phyloP scores from a whole-genome alignment of 2,329 filamentous ascomycete genomes.

The Cordyceps fumosorosea region DNA sequence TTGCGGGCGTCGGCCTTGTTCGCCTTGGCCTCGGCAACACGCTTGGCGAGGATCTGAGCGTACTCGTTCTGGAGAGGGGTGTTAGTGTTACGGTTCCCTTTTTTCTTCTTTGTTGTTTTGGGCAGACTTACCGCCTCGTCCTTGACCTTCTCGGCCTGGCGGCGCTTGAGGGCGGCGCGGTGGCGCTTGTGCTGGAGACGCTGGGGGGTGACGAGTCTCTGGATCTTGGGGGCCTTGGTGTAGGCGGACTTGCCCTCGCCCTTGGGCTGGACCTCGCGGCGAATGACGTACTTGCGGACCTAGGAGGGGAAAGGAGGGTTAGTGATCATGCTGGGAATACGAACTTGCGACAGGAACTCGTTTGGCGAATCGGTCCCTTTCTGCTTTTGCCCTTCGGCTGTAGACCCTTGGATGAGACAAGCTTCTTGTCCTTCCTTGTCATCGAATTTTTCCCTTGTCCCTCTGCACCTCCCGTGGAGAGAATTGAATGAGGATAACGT shows the following conservation, averaged over 20 bases:
- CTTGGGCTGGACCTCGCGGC: slow-evolving; percentile 95
- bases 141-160: slow-evolving; percentile 93
- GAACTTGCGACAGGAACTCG: slow-evolving; percentile 1
- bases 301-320: slow-evolving; percentile 32
- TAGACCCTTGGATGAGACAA: slow-evolving; percentile 5
- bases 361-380: not conserved
- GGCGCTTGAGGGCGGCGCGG: slow-evolving; percentile 95
- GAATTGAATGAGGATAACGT: not conserved
- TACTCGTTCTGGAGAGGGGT: slow-evolving; percentile 78
- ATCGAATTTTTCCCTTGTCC: not conserved
- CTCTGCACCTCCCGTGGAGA: not conserved
- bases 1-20: slow-evolving; percentile 92
- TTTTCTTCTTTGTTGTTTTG: too few relatives aligned
- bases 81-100: not conserved
- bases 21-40: slow-evolving; percentile 91
- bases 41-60: slow-evolving; percentile 91
- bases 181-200: slow-evolving; percentile 99
- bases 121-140: slow-evolving; percentile 82
- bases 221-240: slow-evolving; percentile 99
- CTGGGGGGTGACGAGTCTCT: slow-evolving; percentile 98
- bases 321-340: not conserved
- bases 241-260: slow-evolving; percentile 95
- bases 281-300: slow-evolving; percentile 99
- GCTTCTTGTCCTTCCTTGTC: slow-evolving; percentile 10
- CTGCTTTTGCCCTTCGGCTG: not conserved